These are phyloP conservation scores for Neurospora tetraspora DNA, from an alignment of 495 filamentous ascomycete species.

Conservation along the genomic window DNA sequence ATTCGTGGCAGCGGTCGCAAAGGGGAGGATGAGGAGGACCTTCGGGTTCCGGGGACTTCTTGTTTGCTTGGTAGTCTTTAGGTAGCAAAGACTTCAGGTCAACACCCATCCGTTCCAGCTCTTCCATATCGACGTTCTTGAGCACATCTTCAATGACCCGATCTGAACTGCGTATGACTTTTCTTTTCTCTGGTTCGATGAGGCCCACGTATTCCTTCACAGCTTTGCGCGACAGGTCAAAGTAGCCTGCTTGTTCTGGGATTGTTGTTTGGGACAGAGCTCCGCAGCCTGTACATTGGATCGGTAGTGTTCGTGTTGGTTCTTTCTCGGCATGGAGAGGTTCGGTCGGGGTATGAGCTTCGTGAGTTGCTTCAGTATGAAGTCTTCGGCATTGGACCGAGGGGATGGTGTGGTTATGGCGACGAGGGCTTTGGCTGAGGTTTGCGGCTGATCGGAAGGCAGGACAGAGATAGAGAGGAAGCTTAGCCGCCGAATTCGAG, in stretches of 20 bases:
- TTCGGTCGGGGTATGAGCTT: neutral
- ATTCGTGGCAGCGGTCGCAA: slow-evolving; percentile 78
- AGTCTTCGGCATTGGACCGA: slow-evolving; percentile 17
- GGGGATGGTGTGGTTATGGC: slow-evolving; percentile 11
- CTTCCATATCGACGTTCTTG: slow-evolving; percentile 25
- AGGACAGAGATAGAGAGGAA: slow-evolving; percentile 37
- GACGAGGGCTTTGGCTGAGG: neutral
- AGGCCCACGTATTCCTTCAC: slow-evolving; percentile 35
- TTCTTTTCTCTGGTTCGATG: slow-evolving; percentile 8
- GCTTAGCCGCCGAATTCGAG: slow-evolving; percentile 9
- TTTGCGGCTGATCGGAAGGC: slow-evolving; percentile 14
- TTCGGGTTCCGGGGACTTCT: neutral
- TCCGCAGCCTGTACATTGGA: slow-evolving; percentile 78
- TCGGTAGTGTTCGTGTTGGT: slow-evolving; percentile 35
- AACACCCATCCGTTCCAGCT: slow-evolving; percentile 34
- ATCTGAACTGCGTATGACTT: slow-evolving; percentile 17
- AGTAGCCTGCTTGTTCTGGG: slow-evolving; percentile 69
- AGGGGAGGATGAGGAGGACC: slow-evolving; percentile 31
- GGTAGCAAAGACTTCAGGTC: slow-evolving; percentile 22
- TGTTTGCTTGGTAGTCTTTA: neutral
- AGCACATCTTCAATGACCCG: slow-evolving; percentile 33
- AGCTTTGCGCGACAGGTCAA: slow-evolving; percentile 45
- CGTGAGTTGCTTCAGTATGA: slow-evolving; percentile 16
- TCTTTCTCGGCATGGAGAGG: neutral
- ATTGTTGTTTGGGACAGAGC: slow-evolving; percentile 66